Evolutionary conservation across 345 rosid genomes (phyloP), one percentile per base, ranked within the genome.

Genomic region (Eucalyptus melliodora): DNA sequence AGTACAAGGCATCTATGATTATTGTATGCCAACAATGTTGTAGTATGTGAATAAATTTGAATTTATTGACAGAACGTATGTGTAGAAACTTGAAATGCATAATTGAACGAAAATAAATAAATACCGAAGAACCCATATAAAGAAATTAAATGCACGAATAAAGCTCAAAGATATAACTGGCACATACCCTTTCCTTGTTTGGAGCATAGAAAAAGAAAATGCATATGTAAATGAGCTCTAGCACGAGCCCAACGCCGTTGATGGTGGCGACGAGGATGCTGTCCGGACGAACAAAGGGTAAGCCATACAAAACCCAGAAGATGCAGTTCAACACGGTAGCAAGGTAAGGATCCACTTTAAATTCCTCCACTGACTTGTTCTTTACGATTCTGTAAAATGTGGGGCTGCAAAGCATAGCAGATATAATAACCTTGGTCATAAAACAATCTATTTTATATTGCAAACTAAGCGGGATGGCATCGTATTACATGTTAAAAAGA

Each of bases 241-340:
- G 53, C 15, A 31, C 88, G 3, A 93, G 92, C 6, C 94, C 95
- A n/a, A 90, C 21, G 10, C 90, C 85, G n/a, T 94, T 94, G 90
- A 91, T 94, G 85, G 95, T 92, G 86, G 90, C 55, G 37, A 94
- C 92, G 1, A 93, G 93, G 47, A 87, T 72, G 93, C 92, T 94
- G 59, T 94, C 92, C 0, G 93, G 92, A 53, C 86, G 89, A 21
- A 94, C 89, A 16, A 92, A n/a, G 6, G 95, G 95, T 62, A 94
- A 44, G 47, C 95, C 95, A 60, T 94, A 94, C 47, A 94, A 44
- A 13, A 91, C 4, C 95, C 93, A 93, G 72, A 92, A 49, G 88
- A 88, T 86, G 90, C 95, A 93, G 9, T 93, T 94, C 86, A 92
- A 24, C 19, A 91, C 77, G 8, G 95, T 86, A 9, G 92, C 92